phyloP scores from a whole-genome alignment of 345 rosid species.

The Eucalyptus virginea region DNA sequence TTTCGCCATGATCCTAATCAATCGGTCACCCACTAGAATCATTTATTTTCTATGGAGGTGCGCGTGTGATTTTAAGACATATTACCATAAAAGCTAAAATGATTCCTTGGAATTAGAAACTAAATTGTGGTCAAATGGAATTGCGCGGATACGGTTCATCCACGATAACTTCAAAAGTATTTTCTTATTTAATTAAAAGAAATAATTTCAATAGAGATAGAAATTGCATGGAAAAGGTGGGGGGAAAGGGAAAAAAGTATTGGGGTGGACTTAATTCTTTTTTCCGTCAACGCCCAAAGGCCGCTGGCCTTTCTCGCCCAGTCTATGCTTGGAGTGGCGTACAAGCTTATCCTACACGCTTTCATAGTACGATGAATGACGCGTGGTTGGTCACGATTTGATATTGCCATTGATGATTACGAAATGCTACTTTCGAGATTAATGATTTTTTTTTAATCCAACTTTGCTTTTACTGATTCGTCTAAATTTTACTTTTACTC shows the following conservation, averaged over 20 bases:
- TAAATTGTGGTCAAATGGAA: neutral
- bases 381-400: too few relatives aligned
- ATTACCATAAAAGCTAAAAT: neutral
- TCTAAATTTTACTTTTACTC: too few relatives aligned
- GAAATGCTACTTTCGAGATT: too few relatives aligned
- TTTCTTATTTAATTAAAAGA: neutral
- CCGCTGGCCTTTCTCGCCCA: too few relatives aligned
- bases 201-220: neutral
- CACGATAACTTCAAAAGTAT: neutral
- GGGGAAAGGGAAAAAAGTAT: too few relatives aligned
- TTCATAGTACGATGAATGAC: neutral
- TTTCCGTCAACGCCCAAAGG: too few relatives aligned
- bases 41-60: too few relatives aligned
- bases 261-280: too few relatives aligned
- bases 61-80: accelerated
- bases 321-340: neutral
- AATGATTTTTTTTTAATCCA: too few relatives aligned
- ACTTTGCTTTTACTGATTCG: too few relatives aligned
- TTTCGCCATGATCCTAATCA: neutral
- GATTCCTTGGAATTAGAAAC: neutral
- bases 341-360: neutral
- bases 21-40: neutral
- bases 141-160: neutral
- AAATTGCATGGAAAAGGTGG: neutral
- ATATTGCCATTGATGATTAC: too few relatives aligned